Evolutionary conservation across 805 yeast species (phyloP), one percentile per base, ranked within the genome.

Genomic region (Starmerella apicola): DNA sequence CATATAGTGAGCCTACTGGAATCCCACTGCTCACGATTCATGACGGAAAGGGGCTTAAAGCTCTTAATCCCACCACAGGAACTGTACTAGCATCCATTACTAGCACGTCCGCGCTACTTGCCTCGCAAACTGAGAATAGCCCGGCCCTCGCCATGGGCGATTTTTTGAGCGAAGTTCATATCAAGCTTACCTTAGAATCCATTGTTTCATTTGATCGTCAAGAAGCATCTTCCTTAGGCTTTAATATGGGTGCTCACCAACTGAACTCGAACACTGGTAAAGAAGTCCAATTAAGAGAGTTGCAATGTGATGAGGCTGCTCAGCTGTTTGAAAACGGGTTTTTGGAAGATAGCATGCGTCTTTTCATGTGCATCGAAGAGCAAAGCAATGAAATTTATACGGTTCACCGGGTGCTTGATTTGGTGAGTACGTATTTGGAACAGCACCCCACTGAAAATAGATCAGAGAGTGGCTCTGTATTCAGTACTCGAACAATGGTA

Each of bases 141-240:
- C 28, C 22, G 5, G 32, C 36, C 1, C n/a, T 41, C 8, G 39
- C 27, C 7, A 2, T n/a, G 19, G 32, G 3, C 4, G 31, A n/a
- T 5, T 8, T 22, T 12, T 27, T 29, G 19, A 18, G 2, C 7
- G 25, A 20, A 12, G 16, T 42, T 3, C 22, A 19, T 8, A 8
- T 6, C 7, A 28, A 29, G 25, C 29, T 42, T 12, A 5, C 36
- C 9, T 16, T 26, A 2, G 32, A 20, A 4, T 7, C 3, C 2
- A 23, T 42, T 5, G 24, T 21, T 3, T 28, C 16, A 12, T 15
- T 19, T 2, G 37, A 34, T 18, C 32, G 25, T 15, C 26, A 22
- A 5, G 50, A 46, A 29, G 45, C 47, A 8, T 44, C 43, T 9
- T 33, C 40, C 31, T 30, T 46, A 12, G 47, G 45, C 22, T 37